These are phyloP conservation scores for Barnettozyma californica DNA, from an alignment of 805 yeast genomes.

Conservation along the genomic window DNA sequence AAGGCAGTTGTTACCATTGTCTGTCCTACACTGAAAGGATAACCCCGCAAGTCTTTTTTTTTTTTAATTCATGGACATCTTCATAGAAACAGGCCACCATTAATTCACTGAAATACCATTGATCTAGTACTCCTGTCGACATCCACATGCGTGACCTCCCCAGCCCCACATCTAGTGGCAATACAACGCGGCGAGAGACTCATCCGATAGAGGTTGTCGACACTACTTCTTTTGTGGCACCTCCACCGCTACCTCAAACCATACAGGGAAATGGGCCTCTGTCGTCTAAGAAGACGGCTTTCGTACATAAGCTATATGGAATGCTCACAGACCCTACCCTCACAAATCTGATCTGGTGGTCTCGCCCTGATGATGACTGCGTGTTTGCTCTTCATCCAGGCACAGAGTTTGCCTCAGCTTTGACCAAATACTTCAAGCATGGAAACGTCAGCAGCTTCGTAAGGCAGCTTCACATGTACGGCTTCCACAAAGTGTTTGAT, in stretches of 20 bases:
- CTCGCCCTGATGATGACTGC: slow-evolving; percentile 36
- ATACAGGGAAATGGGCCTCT: not conserved
- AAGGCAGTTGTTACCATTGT: too few species aligned
- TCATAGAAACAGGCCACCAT: too few species aligned
- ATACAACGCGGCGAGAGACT: not conserved
- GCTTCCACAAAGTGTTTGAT: slow-evolving; percentile 71
- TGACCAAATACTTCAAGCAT: slow-evolving; percentile 83
- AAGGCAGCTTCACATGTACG: slow-evolving; percentile 93
- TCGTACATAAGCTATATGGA: slow-evolving; percentile 57
- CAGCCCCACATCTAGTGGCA: not conserved
- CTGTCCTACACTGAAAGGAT: too few species aligned
- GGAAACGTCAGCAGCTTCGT: slow-evolving; percentile 92
- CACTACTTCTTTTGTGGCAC: not conserved
- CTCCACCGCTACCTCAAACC: not conserved
- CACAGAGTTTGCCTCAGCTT: slow-evolving; percentile 51
- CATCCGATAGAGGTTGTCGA: not conserved
- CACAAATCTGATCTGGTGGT: slow-evolving; percentile 60
- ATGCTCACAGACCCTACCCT: slow-evolving; percentile 56
- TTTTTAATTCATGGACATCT: too few species aligned
- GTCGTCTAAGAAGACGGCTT: slow-evolving; percentile 35
- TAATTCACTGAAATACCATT: too few species aligned
- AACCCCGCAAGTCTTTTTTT: too few species aligned
- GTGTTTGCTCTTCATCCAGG: slow-evolving; percentile 65
- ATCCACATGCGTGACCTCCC: not conserved
- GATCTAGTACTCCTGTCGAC: too few species aligned